These are phyloP conservation scores for Cadophora malorum DNA, from an alignment of 2,329 filamentous ascomycete species.

Conservation along the genomic window DNA sequence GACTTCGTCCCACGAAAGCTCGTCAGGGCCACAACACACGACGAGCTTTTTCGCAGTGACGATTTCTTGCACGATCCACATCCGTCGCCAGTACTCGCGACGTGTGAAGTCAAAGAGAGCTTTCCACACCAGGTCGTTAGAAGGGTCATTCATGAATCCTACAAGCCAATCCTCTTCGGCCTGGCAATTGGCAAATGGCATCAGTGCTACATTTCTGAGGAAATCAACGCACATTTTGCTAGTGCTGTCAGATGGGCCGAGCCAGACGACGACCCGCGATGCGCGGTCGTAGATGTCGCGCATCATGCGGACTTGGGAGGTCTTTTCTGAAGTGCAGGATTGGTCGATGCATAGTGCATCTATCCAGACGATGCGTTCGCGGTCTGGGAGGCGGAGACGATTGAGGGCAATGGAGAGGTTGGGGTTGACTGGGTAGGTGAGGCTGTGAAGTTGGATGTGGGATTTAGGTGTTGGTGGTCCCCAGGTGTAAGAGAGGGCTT, in stretches of 20 bases:
- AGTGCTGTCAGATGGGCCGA: background rate
- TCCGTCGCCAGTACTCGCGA: conserved; percentile 3
- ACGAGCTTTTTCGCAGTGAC: background rate
- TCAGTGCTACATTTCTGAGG: background rate
- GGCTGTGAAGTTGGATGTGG: background rate
- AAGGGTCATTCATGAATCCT: background rate
- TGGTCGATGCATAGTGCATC: conserved; percentile 11
- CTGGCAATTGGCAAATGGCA: background rate
- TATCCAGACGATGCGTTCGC: conserved; percentile 6
- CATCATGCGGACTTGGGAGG: conserved; percentile 2
- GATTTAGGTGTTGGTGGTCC: background rate
- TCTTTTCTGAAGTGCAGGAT: background rate
- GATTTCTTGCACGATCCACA: conserved; percentile 16
- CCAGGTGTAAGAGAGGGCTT: conserved; percentile 12
- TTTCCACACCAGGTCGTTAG: conserved; percentile 1
- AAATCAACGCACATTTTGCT: background rate
- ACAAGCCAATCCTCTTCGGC: background rate
- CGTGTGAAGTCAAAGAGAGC: conserved; percentile 1
- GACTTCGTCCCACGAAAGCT: background rate
- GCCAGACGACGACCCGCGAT: background rate
- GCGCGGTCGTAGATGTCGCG: background rate
- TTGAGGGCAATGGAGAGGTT: background rate
- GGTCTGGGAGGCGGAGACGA: background rate
- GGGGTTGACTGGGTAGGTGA: background rate
- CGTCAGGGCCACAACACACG: background rate